Conservation (phyloP, 2,329 filamentous ascomycete genomes). For the Coniochaeta sp. region DNA sequence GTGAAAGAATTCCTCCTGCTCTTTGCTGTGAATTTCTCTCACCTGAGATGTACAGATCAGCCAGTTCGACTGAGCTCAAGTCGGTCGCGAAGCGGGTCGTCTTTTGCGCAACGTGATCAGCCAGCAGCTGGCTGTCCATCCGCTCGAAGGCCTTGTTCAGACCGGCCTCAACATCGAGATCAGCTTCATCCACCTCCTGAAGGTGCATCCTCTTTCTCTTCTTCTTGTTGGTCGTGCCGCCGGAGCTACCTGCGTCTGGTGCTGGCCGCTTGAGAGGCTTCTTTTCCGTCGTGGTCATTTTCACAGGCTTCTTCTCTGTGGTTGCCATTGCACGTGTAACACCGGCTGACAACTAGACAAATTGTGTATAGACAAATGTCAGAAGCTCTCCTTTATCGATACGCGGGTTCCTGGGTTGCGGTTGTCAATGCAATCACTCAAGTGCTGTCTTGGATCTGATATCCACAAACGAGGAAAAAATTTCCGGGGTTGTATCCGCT, state of each 20-base stretch:
- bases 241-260: not conserved
- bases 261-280: not conserved
- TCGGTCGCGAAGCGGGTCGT: conserved; percentile 72
- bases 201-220: conserved; percentile 46
- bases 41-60: conserved; percentile 77
- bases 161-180: conserved; percentile 60
- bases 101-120: conserved; percentile 78
- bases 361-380: not conserved
- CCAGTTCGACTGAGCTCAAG: conserved; percentile 74
- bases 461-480: not conserved
- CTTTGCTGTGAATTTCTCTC: conserved; percentile 17
- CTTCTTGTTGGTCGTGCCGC: conserved; percentile 8
- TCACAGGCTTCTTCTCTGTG: not conserved
- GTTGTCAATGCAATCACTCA: not conserved
- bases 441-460: not conserved
- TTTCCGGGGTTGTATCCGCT: not conserved
- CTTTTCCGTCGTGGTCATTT: not conserved
- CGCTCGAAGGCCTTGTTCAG: conserved; percentile 74
- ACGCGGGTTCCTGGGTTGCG: not conserved
- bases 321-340: not conserved
- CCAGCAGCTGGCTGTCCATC: conserved; percentile 77
- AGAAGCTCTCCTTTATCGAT: not conserved
- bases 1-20: not conserved
- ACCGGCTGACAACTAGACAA: not conserved
- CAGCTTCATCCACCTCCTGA: conserved; percentile 44